Evolutionary conservation across 2,329 filamentous ascomycete genomes (phyloP), one percentile per base, ranked within the genome.

Genomic region (Paraconiothyrium sp.): DNA sequence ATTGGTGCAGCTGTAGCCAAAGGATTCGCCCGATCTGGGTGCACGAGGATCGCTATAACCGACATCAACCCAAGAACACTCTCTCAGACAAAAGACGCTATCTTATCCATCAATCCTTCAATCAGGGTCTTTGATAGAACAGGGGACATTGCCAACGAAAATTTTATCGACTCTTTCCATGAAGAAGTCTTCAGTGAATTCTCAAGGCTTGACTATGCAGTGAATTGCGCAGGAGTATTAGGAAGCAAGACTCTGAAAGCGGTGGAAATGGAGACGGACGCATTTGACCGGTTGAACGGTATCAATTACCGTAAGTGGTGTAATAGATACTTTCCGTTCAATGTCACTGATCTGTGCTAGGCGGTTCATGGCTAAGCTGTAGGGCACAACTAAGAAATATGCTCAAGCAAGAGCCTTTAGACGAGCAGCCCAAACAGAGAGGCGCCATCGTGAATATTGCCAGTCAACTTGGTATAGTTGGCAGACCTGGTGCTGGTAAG

Each of bases 341-440:
- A 24, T 27, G 14, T 32, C 13, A 20, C 37, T 54, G 24, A 54
- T 24, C 9, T n/a, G 30, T 10, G 16, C 4, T 32, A 54, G 44
- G 48, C 16, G 87, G 86, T 2, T 82, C 87, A 0, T 88, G 84
- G 82, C 76, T 86, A 10, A 88, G 85, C 63, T 84, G 86, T 44
- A 64, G 70, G 54, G 85, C 84, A 50, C 79, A 88, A 72, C 68
- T 88, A 10, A 72, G 68, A 4, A 73, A 81, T 37, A 87, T 88
- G 84, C 59, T 85, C 34, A 75, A 76, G 24, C 84, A 88, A 67
- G 78, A 84, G 24, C 66, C 85, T 79, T 1, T 81, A 75, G 3
- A 86, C 79, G 65, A 69, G 30, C 65, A 69, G 41, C 62, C 62
- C 0, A 63, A 66, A 35, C 71, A 74, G 52, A 59, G 67, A 58